Base-by-base conservation (phyloP, 176 grass and related monocot genomes). In the Rhynchospora tenuis region DNA sequence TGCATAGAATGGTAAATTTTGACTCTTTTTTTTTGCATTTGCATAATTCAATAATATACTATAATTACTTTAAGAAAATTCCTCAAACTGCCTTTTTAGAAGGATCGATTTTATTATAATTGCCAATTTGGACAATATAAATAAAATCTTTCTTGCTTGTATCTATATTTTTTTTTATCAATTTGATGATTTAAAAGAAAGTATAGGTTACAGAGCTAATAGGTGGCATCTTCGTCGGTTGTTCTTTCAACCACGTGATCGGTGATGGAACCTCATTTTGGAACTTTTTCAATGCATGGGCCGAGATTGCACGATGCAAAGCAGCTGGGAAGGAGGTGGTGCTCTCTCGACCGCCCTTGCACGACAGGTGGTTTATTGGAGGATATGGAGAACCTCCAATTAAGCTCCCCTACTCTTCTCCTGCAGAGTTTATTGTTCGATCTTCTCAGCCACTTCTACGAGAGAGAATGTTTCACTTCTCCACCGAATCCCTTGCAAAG, bases 401-500 rank as follows among this genome's bases (percentile, higher is more conserved):
- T 2, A 85, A 88, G 81, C 86, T 94, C 3, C 93, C 93, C 0
- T 88, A 4, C 64, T 13, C 80, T 7, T 70, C 80, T 20, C 50
- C 58, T 1, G 45, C 75, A 5, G 46, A 80, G 5, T 60, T 95
- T 19, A 0, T 92, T 64, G 81, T 88, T 42, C 10, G 81, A 14
- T 43, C 43, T 1, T 0, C 69, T 1, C 77, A 48, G 1, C 93
- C 84, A 22, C 68, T 17, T 14, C 48, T 90, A 10, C 55, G 86
- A 51, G 88, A 90, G 64, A 81, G 86, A 17, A 88, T 94, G 83
- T 83, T 94, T 16, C 92, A 94, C 81, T 83, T 94, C 80, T 90
- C 88, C 0, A 13, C 19, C 0, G 84, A 83, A 0, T 81, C 81
- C 0, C 81, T 94, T 2, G 78, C 22, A 33, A 82, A 59, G 52